Base-by-base conservation (phyloP, 768 basidiomycete genomes). In the Hebeloma cylindrosporum region DNA sequence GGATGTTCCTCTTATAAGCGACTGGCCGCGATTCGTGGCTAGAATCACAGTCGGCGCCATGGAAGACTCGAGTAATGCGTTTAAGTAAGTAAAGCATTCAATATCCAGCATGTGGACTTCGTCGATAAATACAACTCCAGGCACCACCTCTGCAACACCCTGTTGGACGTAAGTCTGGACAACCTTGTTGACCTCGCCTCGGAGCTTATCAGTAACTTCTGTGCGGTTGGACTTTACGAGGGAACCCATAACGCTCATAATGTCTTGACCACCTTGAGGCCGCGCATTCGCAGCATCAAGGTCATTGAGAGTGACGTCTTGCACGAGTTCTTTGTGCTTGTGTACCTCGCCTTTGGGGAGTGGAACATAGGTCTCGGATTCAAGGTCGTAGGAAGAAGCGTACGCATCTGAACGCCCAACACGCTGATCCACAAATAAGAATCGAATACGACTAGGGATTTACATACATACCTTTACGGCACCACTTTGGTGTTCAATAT, bases 101-200 rank as follows among this genome's bases (percentile, higher is more conserved):
- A 98, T 94, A 64, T 99, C 96, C 48, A 99, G 83, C 95, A 98
- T 98, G 70, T 99, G 96, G 17, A 98, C 95, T 80, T 99, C 96
- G 62, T 98, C 96, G 50, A 99, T 94, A 66, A 99, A 99, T 11
- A 98, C 85, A 3, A 99, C 95, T 3, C 96, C 96, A 7, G 96
- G 96, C 1, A 99, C 88, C 17, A 98, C 83, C 68, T 99, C 96
- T 8, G 96, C 96, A 2, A 98, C 93, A 23, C 95, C 95, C 64
- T 98, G 94, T 59, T 98, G 94, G 25, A 98, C 95, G 62, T 98
- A 97, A 25, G 88, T 80, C 66, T 96, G 88, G 27, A 98, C 96
- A 25, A 97, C 90, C 63, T 94, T 94, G 75, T 98, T 95, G 43
- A 98, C 94, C 66, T 99, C 95, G 50, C 84, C 75, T 44, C 95